Base-by-base conservation (phyloP, 1,284 basidiomycete genomes). In the Rhodotorula sp. region DNA sequence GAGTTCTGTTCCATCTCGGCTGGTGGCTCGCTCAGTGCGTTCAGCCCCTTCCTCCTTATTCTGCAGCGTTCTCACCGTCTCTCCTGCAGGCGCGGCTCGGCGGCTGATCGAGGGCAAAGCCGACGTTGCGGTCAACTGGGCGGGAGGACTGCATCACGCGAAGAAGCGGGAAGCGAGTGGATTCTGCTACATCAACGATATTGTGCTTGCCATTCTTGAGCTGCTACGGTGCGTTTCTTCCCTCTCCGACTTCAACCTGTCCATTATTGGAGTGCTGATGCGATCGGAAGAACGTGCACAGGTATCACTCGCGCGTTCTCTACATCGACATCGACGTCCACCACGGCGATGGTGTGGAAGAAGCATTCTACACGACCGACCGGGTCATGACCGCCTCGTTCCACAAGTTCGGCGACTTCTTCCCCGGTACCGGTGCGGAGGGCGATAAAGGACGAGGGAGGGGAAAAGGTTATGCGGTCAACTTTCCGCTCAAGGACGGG, bases 271-370 rank as follows among this genome's bases (percentile, higher is more conserved):
- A n/a, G n/a, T 96, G 29, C 63, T 54, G 29, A 32, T 57, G 11
- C 39, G 30, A 8, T 39, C 20, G 32, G 30, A 22, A 27, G 44
- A 30, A 36, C 48, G 30, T 5, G 9, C 13, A 13, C 68, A 82
- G 84, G 27, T 83, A 82, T 72, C 85, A 87, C 78, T 87, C 91
- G 0, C 90, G 96, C 66, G 94, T 99, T 3, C 84, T 99, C 32
- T 99, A 99, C 81, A 91, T 99, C 79, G 95, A 99, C 81, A 95
- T 99, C 67, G 95, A 99, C 81, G 93, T 94, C 66, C 95, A 98
- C 80, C 95, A 99, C 77, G 95, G 95, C 11, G 96, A 99, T 79
- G 96, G 95, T 27, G 95, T 99, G 47, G 95, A 99, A 78, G 95
- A 99, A 79, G 96, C 95, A 1, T 99, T 99, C 83, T 98, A 97